Base-by-base conservation (phyloP, 1,284 basidiomycete genomes). In the Microbotryomycetes sp. region DNA sequence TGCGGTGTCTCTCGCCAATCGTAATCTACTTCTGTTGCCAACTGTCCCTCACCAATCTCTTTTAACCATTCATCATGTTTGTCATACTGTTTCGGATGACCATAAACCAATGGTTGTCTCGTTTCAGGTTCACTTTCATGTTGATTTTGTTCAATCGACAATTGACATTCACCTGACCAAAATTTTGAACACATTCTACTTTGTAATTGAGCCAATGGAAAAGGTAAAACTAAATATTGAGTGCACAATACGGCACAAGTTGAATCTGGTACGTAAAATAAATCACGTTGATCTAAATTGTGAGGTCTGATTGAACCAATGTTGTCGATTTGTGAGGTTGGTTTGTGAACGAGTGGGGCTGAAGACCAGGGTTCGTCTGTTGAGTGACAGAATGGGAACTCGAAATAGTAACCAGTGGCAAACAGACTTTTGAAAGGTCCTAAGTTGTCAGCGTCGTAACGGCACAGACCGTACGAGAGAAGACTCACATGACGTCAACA, bases 391-490 rank as follows among this genome's bases (percentile, higher is more conserved):
- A 79, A 79, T 0, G 78, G 78, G 61, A 76, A 76, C 23, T 73
- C 68, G 65, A 75, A 79, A 58, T 74, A 72, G 64, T 79, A 80
- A 12, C 79, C 79, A 0, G 79, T 80, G 3, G 78, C 78, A 62
- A 75, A 80, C 51, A 79, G 73, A 61, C 60, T 67, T 31, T 48
- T 14, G 2, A 4, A 36, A 12, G 9, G 9, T 12, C 19, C 36
- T 9, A 42, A 19, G 9, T 26, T 25, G 26, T 6, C 22, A 23
- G 23, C 29, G 46, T 19, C 15, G 19, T 2, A 7, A 9, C 7
- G 14, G 42, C 19, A 1, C 23, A 19, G 3, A 25, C 6, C 22
- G 23, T n/a, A 19, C 2, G 32, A 15, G 9, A 36, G 19, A 19
- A 3, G 14, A 36, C 66, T 22, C 29, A 67, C 66, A 79, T 75